Evolutionary conservation across 495 filamentous ascomycete species (phyloP).

Genomic region (Daldinia vernicosa): DNA sequence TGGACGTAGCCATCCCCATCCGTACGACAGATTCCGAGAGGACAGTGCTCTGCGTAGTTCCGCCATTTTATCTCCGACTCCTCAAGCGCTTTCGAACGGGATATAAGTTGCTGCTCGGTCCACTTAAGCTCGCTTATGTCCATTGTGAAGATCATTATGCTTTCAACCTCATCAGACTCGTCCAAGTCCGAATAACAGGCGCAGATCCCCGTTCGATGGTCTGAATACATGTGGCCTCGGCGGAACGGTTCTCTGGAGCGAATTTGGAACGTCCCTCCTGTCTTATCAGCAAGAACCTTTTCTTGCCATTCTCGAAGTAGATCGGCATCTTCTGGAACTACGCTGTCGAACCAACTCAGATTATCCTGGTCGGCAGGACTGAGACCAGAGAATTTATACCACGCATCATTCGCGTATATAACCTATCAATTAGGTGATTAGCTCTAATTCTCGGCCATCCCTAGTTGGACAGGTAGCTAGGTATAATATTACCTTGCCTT

Average conservation of each 20-base stretch:
- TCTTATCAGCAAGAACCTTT: conserved; percentile 31
- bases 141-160: conserved; percentile 45
- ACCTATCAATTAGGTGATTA: conserved; percentile 23
- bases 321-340: conserved; percentile 33
- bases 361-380: conserved; percentile 21
- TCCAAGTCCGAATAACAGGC: conserved; percentile 46
- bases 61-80: conserved; percentile 73
- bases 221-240: conserved; percentile 33
- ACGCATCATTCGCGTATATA: conserved; percentile 38
- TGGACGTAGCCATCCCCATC: conserved; percentile 65
- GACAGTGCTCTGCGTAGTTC: conserved; percentile 72
- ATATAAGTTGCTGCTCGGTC: conserved; percentile 49
- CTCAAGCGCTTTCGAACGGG: conserved; percentile 56
- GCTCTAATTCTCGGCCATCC: background rate
- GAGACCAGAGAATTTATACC: conserved; percentile 37
- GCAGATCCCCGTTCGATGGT: conserved; percentile 39
- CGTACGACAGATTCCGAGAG: conserved; percentile 73
- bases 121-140: conserved; percentile 60
- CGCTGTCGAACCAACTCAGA: conserved; percentile 35
- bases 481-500: conserved; percentile 27
- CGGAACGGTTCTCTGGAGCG: conserved; percentile 36
- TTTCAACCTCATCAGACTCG: conserved; percentile 38
- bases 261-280: conserved; percentile 40
- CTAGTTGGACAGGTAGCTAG: background rate
- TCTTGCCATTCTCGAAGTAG: conserved; percentile 34